Conservation (phyloP, 768 basidiomycete genomes). For the Gloeostereum incarnatum region DNA sequence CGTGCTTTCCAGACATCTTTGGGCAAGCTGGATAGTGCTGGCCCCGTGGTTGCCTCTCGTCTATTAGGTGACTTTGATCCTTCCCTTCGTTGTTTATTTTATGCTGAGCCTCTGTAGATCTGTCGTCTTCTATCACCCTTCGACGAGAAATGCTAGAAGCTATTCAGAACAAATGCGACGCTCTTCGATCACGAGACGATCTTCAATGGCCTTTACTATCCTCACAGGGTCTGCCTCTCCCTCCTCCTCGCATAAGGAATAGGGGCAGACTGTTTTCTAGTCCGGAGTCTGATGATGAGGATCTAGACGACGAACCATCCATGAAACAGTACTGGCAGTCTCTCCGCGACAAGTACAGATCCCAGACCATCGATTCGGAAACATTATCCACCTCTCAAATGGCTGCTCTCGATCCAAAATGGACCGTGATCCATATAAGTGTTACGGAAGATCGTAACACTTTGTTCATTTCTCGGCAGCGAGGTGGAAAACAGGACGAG, state of each 20-base stretch:
- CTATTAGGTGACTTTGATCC: slow-evolving; percentile 44
- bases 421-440: slow-evolving; percentile 80
- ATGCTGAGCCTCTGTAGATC: slow-evolving; percentile 36
- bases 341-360: slow-evolving; percentile 45
- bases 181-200: slow-evolving; percentile 42
- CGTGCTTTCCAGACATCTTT: slow-evolving; percentile 74
- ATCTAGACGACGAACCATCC: slow-evolving; percentile 19
- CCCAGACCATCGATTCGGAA: slow-evolving; percentile 28
- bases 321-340: slow-evolving; percentile 55
- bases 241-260: slow-evolving; percentile 14
- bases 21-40: slow-evolving; percentile 43
- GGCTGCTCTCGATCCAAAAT: slow-evolving; percentile 54
- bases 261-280: slow-evolving; percentile 1
- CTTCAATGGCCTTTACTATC: slow-evolving; percentile 62
- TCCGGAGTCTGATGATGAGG: slow-evolving; percentile 25
- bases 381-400: slow-evolving; percentile 31
- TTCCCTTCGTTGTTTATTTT: background rate
- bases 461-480: slow-evolving; percentile 76
- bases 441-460: slow-evolving; percentile 78
- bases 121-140: slow-evolving; percentile 67
- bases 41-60: slow-evolving; percentile 47
- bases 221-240: slow-evolving; percentile 30
- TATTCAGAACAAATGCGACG: slow-evolving; percentile 60
- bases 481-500: slow-evolving; percentile 29
- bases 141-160: slow-evolving; percentile 82